Percentiles rank a stretch among this genome's conserved stretches.
Conservation (phyloP, 140 eudicot species). For the Erigeron philadelphicus region DNA sequence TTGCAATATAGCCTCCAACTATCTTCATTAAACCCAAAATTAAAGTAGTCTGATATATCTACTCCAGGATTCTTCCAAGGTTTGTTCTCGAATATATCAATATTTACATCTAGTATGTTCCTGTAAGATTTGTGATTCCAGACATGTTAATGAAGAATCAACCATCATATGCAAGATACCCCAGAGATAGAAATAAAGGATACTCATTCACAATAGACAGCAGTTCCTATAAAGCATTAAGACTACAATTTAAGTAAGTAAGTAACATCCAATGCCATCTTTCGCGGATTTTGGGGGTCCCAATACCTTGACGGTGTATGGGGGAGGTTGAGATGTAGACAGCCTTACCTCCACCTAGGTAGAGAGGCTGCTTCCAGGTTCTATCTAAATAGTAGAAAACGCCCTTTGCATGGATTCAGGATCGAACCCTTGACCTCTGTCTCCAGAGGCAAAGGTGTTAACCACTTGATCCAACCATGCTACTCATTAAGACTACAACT, state of each 20-base stretch:
- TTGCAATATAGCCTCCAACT: conserved; percentile 66
- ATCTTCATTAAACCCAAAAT: conserved; percentile 64
- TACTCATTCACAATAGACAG: conserved; percentile 9
- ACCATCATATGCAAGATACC: background rate
- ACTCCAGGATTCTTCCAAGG: conserved; percentile 61
- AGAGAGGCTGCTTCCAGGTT: no score
- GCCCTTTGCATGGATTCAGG: no score
- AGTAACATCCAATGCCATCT: no score
- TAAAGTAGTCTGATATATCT: conserved; percentile 65
- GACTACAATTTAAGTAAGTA: background rate
- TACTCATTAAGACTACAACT: background rate
- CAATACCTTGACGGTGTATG: no score
- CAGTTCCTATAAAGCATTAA: background rate
- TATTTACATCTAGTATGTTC: conserved; percentile 63
- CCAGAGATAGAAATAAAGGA: background rate
- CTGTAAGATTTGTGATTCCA: conserved; percentile 34
- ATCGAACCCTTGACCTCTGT: no score
- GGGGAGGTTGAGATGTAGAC: no score
- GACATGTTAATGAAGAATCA: conserved; percentile 11
- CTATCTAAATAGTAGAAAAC: no score
- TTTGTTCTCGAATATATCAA: conserved; percentile 49
- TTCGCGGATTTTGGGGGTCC: no score
- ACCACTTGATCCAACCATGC: no score
- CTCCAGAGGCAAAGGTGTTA: no score
- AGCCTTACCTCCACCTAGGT: no score